Conservation (phyloP, 2,329 filamentous ascomycete genomes). For the Mycogone perniciosa region DNA sequence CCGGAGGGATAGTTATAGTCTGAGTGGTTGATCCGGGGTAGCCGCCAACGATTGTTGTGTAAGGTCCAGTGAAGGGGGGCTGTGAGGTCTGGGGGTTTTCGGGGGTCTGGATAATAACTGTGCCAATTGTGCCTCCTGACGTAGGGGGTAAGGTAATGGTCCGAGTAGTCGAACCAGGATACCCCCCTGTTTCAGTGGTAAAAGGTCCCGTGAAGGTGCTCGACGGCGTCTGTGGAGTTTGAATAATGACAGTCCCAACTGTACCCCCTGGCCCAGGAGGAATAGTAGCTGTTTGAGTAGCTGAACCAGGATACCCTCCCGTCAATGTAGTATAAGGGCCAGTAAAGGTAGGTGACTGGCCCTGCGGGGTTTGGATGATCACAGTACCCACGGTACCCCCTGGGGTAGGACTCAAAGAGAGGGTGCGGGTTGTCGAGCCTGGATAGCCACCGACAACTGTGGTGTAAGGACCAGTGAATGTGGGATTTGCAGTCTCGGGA, state of each 20-base stretch:
- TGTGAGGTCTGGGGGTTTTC: not conserved
- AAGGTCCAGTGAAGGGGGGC: slow-evolving; percentile 14
- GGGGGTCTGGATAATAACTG: slow-evolving; percentile 15
- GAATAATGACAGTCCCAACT: not conserved
- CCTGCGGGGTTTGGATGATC: slow-evolving; percentile 7
- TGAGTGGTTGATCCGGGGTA: slow-evolving; percentile 12
- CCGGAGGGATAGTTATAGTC: slow-evolving; percentile 13
- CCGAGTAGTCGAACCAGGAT: not conserved
- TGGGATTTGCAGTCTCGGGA: not conserved
- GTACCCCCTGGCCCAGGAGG: not conserved
- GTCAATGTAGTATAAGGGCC: slow-evolving; percentile 9
- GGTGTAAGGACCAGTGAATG: slow-evolving; percentile 1
- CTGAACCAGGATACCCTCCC: not conserved
- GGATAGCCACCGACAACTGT: slow-evolving; percentile 4
- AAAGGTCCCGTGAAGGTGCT: not conserved
- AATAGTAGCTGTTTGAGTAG: slow-evolving; percentile 1
- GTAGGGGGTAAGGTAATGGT: not conserved
- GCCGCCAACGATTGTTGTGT: slow-evolving; percentile 16
- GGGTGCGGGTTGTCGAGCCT: not conserved
- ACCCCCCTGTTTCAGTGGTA: not conserved
- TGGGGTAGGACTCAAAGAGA: not conserved
- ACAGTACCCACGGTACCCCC: slow-evolving; percentile 3
- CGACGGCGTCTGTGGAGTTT: not conserved
- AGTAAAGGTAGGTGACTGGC: not conserved
- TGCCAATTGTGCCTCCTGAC: slow-evolving; percentile 7